A percentile compares a stretch with the other conserved stretches of the same genome.
Evolutionary conservation across 208 protist genomes (phyloP).

Genomic region (Acanthamoeba castellanii): DNA sequence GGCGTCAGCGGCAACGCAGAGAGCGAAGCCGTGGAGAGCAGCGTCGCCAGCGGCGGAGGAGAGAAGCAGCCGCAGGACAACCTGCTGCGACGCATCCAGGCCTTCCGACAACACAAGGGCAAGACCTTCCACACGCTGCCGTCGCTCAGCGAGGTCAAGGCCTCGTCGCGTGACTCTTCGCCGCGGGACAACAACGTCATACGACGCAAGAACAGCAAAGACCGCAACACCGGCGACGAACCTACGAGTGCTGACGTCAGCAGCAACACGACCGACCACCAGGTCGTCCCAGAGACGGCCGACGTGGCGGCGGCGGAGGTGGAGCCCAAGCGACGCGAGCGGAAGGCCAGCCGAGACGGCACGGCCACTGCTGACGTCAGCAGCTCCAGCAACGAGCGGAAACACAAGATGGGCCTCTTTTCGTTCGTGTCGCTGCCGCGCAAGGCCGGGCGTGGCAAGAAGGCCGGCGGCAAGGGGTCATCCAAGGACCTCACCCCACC

Average conservation of each 20-base stretch:
- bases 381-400: not conserved
- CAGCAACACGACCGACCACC: too few relatives aligned
- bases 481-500: constrained; percentile 43
- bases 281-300: too few relatives aligned
- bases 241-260: too few relatives aligned
- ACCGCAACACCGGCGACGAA: not conserved
- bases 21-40: not conserved
- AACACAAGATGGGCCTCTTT: not conserved
- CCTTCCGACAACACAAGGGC: not conserved
- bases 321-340: constrained; percentile 3
- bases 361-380: not conserved
- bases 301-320: not conserved
- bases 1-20: too few relatives aligned
- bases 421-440: constrained; percentile 27
- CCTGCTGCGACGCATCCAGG: not conserved
- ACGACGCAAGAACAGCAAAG: not conserved
- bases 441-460: not conserved
- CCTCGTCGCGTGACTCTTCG: not conserved
- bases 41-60: not conserved
- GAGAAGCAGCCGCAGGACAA: not conserved
- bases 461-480: not conserved
- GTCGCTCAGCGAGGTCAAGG: not conserved
- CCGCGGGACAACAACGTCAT: not conserved
- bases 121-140: constrained; percentile 43
- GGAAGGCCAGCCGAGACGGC: not conserved